These are phyloP conservation scores for Malbranchea zuffiana DNA, from an alignment of 2,329 filamentous ascomycete species.

Conservation along the genomic window DNA sequence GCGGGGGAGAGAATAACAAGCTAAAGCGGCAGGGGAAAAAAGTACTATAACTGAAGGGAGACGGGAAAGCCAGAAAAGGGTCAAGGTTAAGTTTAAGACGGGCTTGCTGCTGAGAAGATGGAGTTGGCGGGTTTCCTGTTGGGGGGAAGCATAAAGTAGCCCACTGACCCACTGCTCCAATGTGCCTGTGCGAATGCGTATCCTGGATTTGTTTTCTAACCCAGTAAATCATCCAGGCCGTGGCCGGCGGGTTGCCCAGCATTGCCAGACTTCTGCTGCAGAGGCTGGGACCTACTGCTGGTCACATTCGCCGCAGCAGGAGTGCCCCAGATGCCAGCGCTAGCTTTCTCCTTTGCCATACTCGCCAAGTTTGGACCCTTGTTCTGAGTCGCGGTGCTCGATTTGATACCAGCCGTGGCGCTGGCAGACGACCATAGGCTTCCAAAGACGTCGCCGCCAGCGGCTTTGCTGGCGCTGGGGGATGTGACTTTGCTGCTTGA, in stretches of 20 bases:
- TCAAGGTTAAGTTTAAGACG: no score
- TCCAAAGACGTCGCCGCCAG: slow-evolving; percentile 72
- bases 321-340: slow-evolving; percentile 84
- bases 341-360: slow-evolving; percentile 96
- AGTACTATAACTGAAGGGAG: no score
- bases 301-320: slow-evolving; percentile 41
- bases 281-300: slow-evolving; percentile 16
- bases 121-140: no score
- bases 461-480: slow-evolving; percentile 28
- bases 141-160: no score
- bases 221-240: slow-evolving; percentile 32
- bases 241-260: slow-evolving; percentile 27
- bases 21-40: no score
- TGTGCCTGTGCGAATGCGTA: no score
- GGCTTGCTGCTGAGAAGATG: no score
- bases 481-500: slow-evolving; percentile 40
- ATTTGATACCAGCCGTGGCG: slow-evolving; percentile 64
- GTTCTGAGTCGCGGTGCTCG: slow-evolving; percentile 48
- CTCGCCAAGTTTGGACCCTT: slow-evolving; percentile 76
- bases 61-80: no score
- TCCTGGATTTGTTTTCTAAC: slow-evolving; percentile 23
- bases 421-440: slow-evolving; percentile 63
- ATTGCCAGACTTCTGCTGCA: slow-evolving; percentile 25
- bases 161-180: no score
- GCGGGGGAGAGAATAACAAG: no score